Percentiles rank a stretch among this genome's conserved stretches.
phyloP scores from a whole-genome alignment of 2,329 filamentous ascomycete species.

The Colletotrichum acutatum region DNA sequence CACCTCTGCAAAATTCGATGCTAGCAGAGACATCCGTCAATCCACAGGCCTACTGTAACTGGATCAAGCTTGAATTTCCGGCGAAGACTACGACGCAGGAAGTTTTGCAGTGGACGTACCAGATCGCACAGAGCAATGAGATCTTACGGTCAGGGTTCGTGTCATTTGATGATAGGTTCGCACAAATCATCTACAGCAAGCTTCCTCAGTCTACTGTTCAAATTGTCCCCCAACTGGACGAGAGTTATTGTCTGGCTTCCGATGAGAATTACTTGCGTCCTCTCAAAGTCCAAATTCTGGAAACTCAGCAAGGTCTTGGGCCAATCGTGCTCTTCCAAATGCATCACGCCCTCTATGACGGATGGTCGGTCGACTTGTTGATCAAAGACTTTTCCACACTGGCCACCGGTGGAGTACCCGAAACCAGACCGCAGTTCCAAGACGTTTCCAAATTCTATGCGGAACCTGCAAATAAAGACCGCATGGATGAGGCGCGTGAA shows the following conservation, averaged over 20 bases:
- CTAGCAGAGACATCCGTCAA: conserved; percentile 76
- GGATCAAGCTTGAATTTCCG: conserved; percentile 72
- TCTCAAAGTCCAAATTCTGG: conserved; percentile 67
- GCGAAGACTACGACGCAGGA: conserved; percentile 44
- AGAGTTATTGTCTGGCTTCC: conserved; percentile 50
- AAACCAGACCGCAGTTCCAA: conserved; percentile 67
- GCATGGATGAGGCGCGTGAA: conserved; percentile 56
- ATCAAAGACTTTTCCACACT: conserved; percentile 71
- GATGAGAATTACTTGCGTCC: conserved; percentile 62
- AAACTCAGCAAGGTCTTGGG: conserved; percentile 33
- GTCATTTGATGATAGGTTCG: conserved; percentile 62
- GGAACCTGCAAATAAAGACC: conserved; percentile 37
- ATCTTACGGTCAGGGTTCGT: conserved; percentile 81
- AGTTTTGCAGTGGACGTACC: conserved; percentile 60
- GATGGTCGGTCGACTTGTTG: conserved; percentile 88
- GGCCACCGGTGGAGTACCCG: conserved; percentile 46
- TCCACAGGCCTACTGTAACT: conserved; percentile 78
- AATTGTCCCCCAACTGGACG: conserved; percentile 48
- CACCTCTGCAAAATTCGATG: conserved; percentile 82
- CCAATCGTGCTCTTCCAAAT: conserved; percentile 64
- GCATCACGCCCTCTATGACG: conserved; percentile 90
- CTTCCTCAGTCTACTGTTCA: conserved; percentile 56
- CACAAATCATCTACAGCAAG: conserved; percentile 72
- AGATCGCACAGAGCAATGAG: conserved; percentile 66
- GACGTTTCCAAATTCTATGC: conserved; percentile 65